Evolutionary conservation across 176 grass and related monocot genomes (phyloP).

Genomic region (Tillandsia leiboldiana): DNA sequence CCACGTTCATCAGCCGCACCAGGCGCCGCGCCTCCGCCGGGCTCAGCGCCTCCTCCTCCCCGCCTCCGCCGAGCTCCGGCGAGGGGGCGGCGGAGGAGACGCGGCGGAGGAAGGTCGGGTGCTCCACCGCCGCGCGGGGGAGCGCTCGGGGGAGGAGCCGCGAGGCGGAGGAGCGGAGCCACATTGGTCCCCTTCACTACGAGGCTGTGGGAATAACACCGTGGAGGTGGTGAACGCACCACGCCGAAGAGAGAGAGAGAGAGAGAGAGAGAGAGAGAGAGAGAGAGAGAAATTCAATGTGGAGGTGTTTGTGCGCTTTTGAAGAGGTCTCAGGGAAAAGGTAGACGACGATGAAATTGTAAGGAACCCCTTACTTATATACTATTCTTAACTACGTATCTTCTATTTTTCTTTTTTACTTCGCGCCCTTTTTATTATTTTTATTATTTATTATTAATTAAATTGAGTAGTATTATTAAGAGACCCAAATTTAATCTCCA

Average conservation of each 20-base stretch:
- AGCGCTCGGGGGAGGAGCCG: slow-evolving; percentile 8
- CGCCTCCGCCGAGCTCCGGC: neutral
- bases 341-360: neutral
- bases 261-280: slow-evolving; percentile 19
- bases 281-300: slow-evolving; percentile 16
- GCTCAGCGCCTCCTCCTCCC: slow-evolving; percentile 35
- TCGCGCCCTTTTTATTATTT: slow-evolving; percentile 5
- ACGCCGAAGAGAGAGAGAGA: slow-evolving; percentile 6
- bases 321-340: neutral
- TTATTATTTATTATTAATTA: slow-evolving; percentile 9
- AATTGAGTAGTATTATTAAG: no score
- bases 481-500: no score
- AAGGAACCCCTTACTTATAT: no score
- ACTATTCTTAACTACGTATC: no score
- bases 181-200: slow-evolving; percentile 18
- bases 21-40: slow-evolving; percentile 60
- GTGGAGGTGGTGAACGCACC: neutral
- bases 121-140: neutral
- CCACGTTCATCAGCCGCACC: slow-evolving; percentile 78
- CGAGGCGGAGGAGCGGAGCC: slow-evolving; percentile 34
- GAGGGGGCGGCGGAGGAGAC: slow-evolving; percentile 22
- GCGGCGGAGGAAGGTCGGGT: slow-evolving; percentile 13
- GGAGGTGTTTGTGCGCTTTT: neutral
- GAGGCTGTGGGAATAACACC: neutral
- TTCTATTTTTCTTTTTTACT: neutral